phyloP scores from a whole-genome alignment of 768 basidiomycete species.

The Suillus placidus region DNA sequence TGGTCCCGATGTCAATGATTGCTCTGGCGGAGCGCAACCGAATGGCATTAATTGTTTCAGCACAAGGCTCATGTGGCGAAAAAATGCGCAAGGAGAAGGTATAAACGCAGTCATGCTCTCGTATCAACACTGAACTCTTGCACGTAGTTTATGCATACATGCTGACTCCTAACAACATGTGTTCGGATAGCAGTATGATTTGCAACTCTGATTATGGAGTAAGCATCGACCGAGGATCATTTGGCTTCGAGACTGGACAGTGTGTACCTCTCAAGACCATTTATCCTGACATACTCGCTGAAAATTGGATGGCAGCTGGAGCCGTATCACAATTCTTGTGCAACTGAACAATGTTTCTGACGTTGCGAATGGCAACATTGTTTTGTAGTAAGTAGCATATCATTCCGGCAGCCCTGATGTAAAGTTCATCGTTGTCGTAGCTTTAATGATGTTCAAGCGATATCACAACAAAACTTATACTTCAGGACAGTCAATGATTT shows the following conservation, averaged over 20 bases:
- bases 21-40: constrained; percentile 68
- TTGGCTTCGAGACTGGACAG: constrained; percentile 62
- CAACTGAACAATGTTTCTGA: constrained; percentile 71
- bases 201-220: constrained; percentile 81
- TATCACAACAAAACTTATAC: constrained; percentile 63
- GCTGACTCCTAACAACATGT: constrained; percentile 62
- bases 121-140: constrained; percentile 9
- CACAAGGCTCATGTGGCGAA: constrained; percentile 76
- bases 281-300: constrained; percentile 2
- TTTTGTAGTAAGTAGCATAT: constrained; percentile 57
- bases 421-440: constrained; percentile 33
- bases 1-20: constrained; percentile 61
- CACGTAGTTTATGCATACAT: constrained; percentile 79
- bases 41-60: constrained; percentile 74
- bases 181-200: constrained; percentile 51
- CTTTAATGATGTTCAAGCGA: constrained; percentile 68
- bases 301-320: constrained; percentile 52
- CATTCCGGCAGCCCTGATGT: background rate
- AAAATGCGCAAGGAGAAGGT: constrained; percentile 70
- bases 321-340: constrained; percentile 71
- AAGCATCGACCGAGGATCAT: constrained; percentile 70
- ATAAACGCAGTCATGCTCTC: constrained; percentile 19
- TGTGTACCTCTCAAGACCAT: constrained; percentile 41
- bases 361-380: constrained; percentile 73
- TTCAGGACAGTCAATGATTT: constrained; percentile 59